A percentile compares a stretch with the other conserved stretches of the same genome.
These are phyloP conservation scores for Thraustochytrium sp. DNA, from an alignment of 352 stramenopile species.

Conservation along the genomic window DNA sequence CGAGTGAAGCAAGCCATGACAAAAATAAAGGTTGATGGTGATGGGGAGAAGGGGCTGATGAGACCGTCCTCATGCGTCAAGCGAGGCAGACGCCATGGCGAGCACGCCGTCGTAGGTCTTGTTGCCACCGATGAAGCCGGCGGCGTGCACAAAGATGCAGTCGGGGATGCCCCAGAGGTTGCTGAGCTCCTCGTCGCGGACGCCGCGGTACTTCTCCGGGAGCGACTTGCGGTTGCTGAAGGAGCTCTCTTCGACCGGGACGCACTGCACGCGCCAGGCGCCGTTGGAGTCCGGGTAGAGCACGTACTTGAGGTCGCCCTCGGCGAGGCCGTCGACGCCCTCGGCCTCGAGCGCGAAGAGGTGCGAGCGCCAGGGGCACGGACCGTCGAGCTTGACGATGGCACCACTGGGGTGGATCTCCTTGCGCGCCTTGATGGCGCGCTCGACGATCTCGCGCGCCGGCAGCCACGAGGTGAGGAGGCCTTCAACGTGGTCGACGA, in stretches of 20 bases:
- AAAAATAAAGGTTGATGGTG: too few species aligned
- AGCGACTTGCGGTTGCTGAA: conserved; percentile 88
- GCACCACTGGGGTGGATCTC: conserved; percentile 81
- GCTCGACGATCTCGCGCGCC: conserved; percentile 82
- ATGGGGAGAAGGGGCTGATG: too few species aligned
- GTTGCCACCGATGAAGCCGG: conserved; percentile 98
- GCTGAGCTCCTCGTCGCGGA: conserved; percentile 85
- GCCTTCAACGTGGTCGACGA: conserved; percentile 76
- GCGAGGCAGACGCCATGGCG: conserved; percentile 70
- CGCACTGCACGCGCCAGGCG: conserved; percentile 91
- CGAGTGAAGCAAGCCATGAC: too few species aligned
- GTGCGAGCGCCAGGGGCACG: conserved; percentile 90
- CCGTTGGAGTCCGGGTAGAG: conserved; percentile 87
- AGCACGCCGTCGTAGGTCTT: conserved; percentile 87
- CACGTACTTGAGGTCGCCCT: conserved; percentile 88
- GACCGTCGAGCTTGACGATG: conserved; percentile 83
- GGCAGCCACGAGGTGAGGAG: conserved; percentile 88
- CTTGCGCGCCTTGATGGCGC: conserved; percentile 73
- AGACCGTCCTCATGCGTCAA: not conserved
- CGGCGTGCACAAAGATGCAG: conserved; percentile 92
- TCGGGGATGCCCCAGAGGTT: conserved; percentile 76
- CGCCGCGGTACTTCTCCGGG: conserved; percentile 81
- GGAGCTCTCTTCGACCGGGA: conserved; percentile 80
- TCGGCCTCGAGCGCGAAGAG: conserved; percentile 92
- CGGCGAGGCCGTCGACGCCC: conserved; percentile 53